Evolutionary conservation across 1,139 yeast genomes (phyloP).

Genomic region (Chernovozyma aurita): DNA sequence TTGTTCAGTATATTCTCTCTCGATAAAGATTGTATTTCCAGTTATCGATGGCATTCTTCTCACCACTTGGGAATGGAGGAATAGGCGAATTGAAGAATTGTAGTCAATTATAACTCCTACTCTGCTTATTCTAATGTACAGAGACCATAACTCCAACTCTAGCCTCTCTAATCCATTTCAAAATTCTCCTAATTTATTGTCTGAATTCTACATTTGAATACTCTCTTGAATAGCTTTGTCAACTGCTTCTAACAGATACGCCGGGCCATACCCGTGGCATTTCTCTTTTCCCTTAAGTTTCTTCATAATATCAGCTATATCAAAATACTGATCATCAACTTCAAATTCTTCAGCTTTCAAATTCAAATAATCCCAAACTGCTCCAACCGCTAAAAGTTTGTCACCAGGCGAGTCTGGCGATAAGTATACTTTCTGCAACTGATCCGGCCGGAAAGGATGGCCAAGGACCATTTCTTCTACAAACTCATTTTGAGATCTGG

Average conservation of each 20-base stretch:
- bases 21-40: no score
- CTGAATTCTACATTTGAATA: no score
- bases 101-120: no score
- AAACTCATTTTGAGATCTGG: slow-evolving; percentile 33
- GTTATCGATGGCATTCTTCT: no score
- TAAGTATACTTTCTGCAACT: slow-evolving; percentile 29
- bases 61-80: no score
- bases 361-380: slow-evolving; percentile 75
- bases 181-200: background rate
- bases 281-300: slow-evolving; percentile 60
- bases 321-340: slow-evolving; percentile 47
- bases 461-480: slow-evolving; percentile 23
- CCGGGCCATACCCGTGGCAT: slow-evolving; percentile 85
- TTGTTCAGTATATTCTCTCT: no score
- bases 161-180: background rate
- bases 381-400: slow-evolving; percentile 65
- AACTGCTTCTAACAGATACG: slow-evolving; percentile 52
- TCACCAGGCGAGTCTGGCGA: slow-evolving; percentile 31
- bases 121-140: no score
- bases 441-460: slow-evolving; percentile 17
- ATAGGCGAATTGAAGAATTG: no score
- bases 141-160: background rate
- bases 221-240: slow-evolving; percentile 27
- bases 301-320: slow-evolving; percentile 54
- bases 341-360: slow-evolving; percentile 39